These are phyloP conservation scores for Escallonia herrerae DNA, from an alignment of 129 eudicot genomes.

Conservation along the genomic window DNA sequence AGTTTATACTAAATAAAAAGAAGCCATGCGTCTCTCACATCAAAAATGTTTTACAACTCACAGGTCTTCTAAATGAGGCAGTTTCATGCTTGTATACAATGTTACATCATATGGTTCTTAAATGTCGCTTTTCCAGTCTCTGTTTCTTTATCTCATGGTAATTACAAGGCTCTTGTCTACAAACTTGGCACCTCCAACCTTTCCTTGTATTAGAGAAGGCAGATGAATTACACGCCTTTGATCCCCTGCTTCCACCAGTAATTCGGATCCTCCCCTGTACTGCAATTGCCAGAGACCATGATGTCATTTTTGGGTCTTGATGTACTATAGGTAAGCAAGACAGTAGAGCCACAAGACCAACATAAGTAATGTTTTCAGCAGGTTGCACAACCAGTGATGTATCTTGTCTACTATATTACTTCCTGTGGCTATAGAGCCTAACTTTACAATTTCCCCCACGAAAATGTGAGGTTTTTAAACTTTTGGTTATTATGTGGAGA, in stretches of 20 bases:
- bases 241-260: conserved; percentile 95
- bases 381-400: too few species aligned
- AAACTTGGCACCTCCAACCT: conserved; percentile 87
- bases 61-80: not conserved
- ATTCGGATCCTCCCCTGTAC: conserved; percentile 90
- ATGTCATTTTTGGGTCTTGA: too few species aligned
- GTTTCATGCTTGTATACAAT: not conserved
- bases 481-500: too few species aligned
- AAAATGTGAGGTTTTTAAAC: too few species aligned
- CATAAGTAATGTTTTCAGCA: too few species aligned
- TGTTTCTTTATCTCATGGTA: conserved; percentile 41
- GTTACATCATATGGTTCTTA: not conserved
- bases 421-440: too few species aligned
- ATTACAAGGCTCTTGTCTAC: conserved; percentile 62
- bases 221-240: conserved; percentile 74
- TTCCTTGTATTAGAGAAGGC: conserved; percentile 87
- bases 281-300: conserved; percentile 22
- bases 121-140: not conserved
- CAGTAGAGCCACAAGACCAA: too few species aligned
- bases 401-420: too few species aligned
- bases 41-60: not conserved
- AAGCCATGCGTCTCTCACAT: not conserved
- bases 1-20: not conserved
- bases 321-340: too few species aligned
- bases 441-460: too few species aligned